Evolutionary conservation across 2,329 filamentous ascomycete species (phyloP), one percentile per base, ranked within the genome.

Genomic region (Ceratocystis colombiana): DNA sequence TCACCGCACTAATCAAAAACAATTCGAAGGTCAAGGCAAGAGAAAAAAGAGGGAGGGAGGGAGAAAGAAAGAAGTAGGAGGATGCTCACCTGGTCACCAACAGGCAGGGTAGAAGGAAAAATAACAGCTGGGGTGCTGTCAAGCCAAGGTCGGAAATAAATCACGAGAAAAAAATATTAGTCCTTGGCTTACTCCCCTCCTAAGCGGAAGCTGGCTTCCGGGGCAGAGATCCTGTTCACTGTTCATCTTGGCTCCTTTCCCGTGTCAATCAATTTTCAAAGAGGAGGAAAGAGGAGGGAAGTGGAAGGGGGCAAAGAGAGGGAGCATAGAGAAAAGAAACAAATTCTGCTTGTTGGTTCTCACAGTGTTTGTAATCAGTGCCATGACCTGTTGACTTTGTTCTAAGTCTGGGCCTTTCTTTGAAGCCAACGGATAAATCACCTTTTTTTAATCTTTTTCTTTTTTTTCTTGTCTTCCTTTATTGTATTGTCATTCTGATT

Each of bases 201-300:
- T 30, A 33, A n/a, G 28, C 53, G 53, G 53, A 59, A 59, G 53
- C 28, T 17, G 12, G 53, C 25, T 59, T 59, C 53, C 53, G 28
- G 28, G 28, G 53, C 6, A 30, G 12, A 25, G 53, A 59, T 59
- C 28, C 53, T 59, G 53, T 17, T 33, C 17, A 28, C 22, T 59
- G 53, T n/a, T 59, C 53, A 59, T 59, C 28, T 59, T 59, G 53
- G 53, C 53, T 30, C 53, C 53, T 59, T 33, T 59, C 28, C 53
- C 53, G 28, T 17, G 53, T 30, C 53, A 59, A 59, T 59, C 53
- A 59, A 20, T 33, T 59, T 33, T 5, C 17, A 37, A 59, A 17
- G 28, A n/a, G 17, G 30, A 22, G 15, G 30, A 17, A 22, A 30
- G 30, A 57, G 53, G 22, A 25, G 53, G 25, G 25, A 17, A 33